phyloP scores from a whole-genome alignment of 345 rosid genomes.

The Anastatica hierochuntica region DNA sequence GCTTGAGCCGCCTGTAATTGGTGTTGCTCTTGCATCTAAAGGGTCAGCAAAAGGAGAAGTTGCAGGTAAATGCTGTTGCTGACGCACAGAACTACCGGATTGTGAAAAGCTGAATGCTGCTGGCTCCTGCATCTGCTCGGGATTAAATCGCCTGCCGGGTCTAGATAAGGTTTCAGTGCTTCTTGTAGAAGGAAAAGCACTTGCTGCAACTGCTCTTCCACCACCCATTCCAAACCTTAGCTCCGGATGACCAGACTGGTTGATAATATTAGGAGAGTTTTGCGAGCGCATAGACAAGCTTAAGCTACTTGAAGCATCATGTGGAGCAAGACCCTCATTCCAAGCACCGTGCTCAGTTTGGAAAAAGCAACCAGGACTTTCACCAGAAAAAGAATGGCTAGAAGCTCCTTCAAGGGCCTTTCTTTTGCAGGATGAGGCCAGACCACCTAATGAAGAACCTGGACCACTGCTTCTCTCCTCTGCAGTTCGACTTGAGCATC shows the following conservation, averaged over 20 bases:
- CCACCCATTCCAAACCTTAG: conserved; percentile 43
- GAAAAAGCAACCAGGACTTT: conserved; percentile 50
- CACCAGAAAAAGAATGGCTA: conserved; percentile 47
- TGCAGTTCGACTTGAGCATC: conserved; percentile 41
- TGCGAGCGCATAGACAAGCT: conserved; percentile 46
- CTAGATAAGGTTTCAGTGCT: conserved; percentile 31
- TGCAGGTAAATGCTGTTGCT: conserved; percentile 27
- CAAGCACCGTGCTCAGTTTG: no score
- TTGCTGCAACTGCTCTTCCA: no score
- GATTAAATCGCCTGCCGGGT: conserved; percentile 40
- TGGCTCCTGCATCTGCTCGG: conserved; percentile 38
- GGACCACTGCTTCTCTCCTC: conserved; percentile 49
- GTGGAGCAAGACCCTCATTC: conserved; percentile 29
- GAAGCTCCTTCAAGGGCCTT: conserved; percentile 79
- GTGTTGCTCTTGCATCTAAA: conserved; percentile 38
- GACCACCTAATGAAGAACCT: conserved; percentile 45
- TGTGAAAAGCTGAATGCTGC: conserved; percentile 36
- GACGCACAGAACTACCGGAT: conserved; percentile 31
- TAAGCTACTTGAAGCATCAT: conserved; percentile 50
- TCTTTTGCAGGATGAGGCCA: conserved; percentile 84
- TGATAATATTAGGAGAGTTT: conserved; percentile 26
- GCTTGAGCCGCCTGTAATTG: conserved; percentile 17
- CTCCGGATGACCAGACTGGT: conserved; percentile 34
- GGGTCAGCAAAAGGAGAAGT: conserved; percentile 32
- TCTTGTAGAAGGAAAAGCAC: conserved; percentile 41